Evolutionary conservation across 768 basidiomycete genomes (phyloP), one percentile per base, ranked within the genome.

Genomic region (Phlebiopsis flavidoalba): DNA sequence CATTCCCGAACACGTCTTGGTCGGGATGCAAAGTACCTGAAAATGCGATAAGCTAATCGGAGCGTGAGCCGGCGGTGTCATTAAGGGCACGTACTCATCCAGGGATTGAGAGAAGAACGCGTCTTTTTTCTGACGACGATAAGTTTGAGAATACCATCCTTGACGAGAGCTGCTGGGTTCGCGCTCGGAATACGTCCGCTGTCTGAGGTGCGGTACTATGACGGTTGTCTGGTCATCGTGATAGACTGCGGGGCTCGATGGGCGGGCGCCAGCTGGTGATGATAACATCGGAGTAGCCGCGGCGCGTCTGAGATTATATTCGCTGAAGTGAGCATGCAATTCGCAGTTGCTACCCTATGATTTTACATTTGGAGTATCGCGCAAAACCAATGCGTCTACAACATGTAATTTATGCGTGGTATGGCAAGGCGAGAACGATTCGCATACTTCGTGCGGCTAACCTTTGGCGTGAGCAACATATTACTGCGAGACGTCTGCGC

Each of bases 71-170:
- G 36, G 19, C 35, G 52, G 35, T 53, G 55, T 45, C n/a, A 55
- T 40, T 6, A 68, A 65, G 74, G 31, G 4, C 19, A 58, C 61
- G 21, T 71, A 91, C 91, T 93, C 91, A 70, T 93, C 91, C 37
- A 93, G 76, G 22, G 93, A n/a, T n/a, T n/a, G 80, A 33, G 81
- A 78, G 68, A 93, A 93, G 73, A 93, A 92, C 14, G 91, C 90
- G 58, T 88, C 82, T 71, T 92, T 92, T n/a, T 72, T 93, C 91
- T 64, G 84, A 74, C 54, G 73, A 62, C 19, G 82, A 76, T 50
- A 93, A 80, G 64, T 81, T 86, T 58, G 88, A 70, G 68, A 93
- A 93, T 46, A 87, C 87, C 89, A 91, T 91, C 48, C 19, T 49
- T 63, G 62, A 35, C 17, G 48, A 21, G 17, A 43, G 6, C 45